Conservation (phyloP, 495 filamentous ascomycete genomes). For the Penicillium ucsense region DNA sequence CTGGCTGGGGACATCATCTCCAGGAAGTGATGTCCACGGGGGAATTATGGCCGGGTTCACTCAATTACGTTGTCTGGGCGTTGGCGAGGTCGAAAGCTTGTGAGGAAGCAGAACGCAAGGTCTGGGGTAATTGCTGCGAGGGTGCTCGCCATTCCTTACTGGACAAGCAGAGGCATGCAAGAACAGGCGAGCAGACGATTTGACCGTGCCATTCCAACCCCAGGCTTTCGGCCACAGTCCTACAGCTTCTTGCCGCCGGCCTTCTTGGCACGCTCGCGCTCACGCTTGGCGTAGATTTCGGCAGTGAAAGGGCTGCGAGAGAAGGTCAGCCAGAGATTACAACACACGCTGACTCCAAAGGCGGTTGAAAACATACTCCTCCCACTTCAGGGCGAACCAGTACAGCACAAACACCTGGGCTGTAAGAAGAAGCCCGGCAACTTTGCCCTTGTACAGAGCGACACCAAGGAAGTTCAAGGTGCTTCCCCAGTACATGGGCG, state of each 20-base stretch:
- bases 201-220: conserved; percentile 24
- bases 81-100: too few relatives aligned
- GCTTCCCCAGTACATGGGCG: conserved; percentile 95
- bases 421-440: conserved; percentile 75
- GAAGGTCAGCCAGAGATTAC: conserved; percentile 5
- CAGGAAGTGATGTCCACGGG: too few relatives aligned
- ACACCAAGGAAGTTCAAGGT: conserved; percentile 86
- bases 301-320: conserved; percentile 73
- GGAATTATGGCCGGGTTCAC: too few relatives aligned
- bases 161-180: background rate
- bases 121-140: too few relatives aligned
- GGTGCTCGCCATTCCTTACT: too few relatives aligned
- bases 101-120: too few relatives aligned
- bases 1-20: too few relatives aligned
- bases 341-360: background rate
- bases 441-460: conserved; percentile 81
- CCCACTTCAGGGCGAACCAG: conserved; percentile 72
- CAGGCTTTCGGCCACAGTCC: conserved; percentile 5
- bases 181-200: conserved; percentile 21
- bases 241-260: conserved; percentile 33
- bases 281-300: conserved; percentile 85
- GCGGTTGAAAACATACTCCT: conserved; percentile 52
- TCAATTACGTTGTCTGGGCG: too few relatives aligned
- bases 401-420: conserved; percentile 69
- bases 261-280: conserved; percentile 37